Base-by-base conservation (phyloP, 2,329 filamentous ascomycete genomes). In the Fusarium sp. region DNA sequence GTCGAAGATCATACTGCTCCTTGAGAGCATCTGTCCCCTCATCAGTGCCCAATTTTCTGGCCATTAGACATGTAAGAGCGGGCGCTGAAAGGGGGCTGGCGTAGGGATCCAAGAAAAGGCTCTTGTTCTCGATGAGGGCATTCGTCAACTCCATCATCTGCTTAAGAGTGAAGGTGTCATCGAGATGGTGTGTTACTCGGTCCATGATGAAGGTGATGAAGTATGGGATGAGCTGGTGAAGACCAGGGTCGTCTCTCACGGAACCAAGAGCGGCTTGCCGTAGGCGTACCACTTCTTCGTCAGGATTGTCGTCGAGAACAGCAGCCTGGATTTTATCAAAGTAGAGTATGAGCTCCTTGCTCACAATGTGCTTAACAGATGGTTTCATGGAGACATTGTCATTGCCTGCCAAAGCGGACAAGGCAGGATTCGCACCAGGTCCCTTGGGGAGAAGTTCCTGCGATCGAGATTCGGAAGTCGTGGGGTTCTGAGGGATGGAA, bases 181-280 rank as follows among this genome's bases (percentile, higher is more conserved):
- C 95, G 72, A 97, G 88, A 74, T 92, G 93, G 81, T 99, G 96
- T 3, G 96, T 98, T 55, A 99, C 94, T 82, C 97, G 96, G 80
- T 98, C 95, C 25, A 94, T 92, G 77, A 98, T 93, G 81, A 97
- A 98, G 80, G 97, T 94, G 66, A 97, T 92, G 77, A 98, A 98
- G 83, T 99, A 99, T 1, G 96, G 96, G 33, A 97, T 91, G 14
- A 99, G 89, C 82, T 99, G 96, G 80, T 99, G 96, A 42, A 98
- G 89, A 41, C 95, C 95, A 0, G 96, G 94, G 78, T 99, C 96
- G 63, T 94, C 93, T 54, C 92, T 88, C 29, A 99, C 89, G 31
- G 94, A 97, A 57, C 93, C 92, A 38, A 98, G 88, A 0, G 94
- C 96, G 1, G 96, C 94, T 54, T 92, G 90, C 58, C 95, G 92